Base-by-base conservation (phyloP, 2,329 filamentous ascomycete genomes). In the Coniochaeta ligniaria region DNA sequence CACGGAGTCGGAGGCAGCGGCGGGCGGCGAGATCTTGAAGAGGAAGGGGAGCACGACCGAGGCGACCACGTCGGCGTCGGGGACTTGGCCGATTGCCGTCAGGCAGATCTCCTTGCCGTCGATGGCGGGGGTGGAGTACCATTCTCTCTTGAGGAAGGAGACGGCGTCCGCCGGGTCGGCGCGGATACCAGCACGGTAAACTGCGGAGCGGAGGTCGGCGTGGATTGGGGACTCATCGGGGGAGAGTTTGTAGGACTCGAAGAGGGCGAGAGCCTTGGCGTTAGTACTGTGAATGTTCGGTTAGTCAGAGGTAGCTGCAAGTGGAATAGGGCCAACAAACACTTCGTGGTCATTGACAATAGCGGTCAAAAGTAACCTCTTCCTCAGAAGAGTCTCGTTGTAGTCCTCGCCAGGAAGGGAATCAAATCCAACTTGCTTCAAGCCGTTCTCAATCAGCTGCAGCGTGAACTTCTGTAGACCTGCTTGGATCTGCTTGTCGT, bases 21-120 rank as follows among this genome's bases (percentile, higher is more conserved):
- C 72, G 1, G 81, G 81, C 1, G 82, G 82, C 1, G 80, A 79
- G 36, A 75, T 82, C 72, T 89, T 88, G 66, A 91, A 93, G 74
- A 96, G 89, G 75, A 93, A 97, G 83, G 75, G 88, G 67, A 80
- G 89, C 70, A 82, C 87, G 81, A 70, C 88, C 75, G 75, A 75
- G 60, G 82, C 78, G 52, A 96, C 86, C 33, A 97, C 78, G 11
- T 86, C 83, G 12, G 76, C 71, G 60, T 91, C 85, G 67, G 88
- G 87, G 22, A 90, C 86, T 43, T 87, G 85, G 36, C 92, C 92
- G 52, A 99, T 82, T 4, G 90, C 85, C 41, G 83, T 80, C 3
- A 98, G 83, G 66, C 86, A 89, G 65, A 96, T 90, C 66, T 96
- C 92, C 75, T 93, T 96, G 68, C 92, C 93, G 69, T 98, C 95